Base-by-base conservation (phyloP, 805 yeast genomes). In the Naumovozyma baii region DNA sequence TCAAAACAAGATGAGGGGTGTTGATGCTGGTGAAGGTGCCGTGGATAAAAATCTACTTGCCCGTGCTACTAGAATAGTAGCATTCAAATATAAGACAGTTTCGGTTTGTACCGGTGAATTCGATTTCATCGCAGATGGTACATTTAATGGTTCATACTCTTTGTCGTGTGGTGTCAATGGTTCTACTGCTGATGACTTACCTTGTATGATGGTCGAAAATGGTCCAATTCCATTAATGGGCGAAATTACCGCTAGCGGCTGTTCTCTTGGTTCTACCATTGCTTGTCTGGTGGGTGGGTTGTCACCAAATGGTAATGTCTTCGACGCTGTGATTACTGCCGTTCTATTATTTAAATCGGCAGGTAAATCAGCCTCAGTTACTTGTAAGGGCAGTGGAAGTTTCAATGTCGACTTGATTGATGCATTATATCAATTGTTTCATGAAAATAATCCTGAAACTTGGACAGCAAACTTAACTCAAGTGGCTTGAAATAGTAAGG, bases 171-270 rank as follows among this genome's bases (percentile, higher is more conserved):
- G 54, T n/a, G 40, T 48, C 3, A 22, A 39, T 3, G 49, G 45
- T n/a, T 39, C 41, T 8, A 36, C 47, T 4, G 36, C 49, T 8
- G 46, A 50, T 2, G 48, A 51, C 5, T 8, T 49, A 13, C 65
- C 63, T n/a, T 54, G 58, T 18, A 57, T 59, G 2, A 53, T 51
- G 2, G 48, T 53, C 2, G 53, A 78, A 3, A 41, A 50, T 7
- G 90, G 88, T 4, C 86, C 92, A 1, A 70, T 74, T 47, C 60
- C 61, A 16, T 48, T 77, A 14, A 78, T 85, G 81, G 79, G 80
- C 0, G 55, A 63, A 9, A 72, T 85, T 4, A 85, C 95, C 0
- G 95, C 94, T 0, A 67, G 87, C 2, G 95, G 95, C 0, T 86
- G 95, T 46, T 74, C 90, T 0, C 61, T 86, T 30, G 94, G 94